Evolutionary conservation across 2,329 filamentous ascomycete genomes (phyloP).

Genomic region (Thielaviopsis cerberus): DNA sequence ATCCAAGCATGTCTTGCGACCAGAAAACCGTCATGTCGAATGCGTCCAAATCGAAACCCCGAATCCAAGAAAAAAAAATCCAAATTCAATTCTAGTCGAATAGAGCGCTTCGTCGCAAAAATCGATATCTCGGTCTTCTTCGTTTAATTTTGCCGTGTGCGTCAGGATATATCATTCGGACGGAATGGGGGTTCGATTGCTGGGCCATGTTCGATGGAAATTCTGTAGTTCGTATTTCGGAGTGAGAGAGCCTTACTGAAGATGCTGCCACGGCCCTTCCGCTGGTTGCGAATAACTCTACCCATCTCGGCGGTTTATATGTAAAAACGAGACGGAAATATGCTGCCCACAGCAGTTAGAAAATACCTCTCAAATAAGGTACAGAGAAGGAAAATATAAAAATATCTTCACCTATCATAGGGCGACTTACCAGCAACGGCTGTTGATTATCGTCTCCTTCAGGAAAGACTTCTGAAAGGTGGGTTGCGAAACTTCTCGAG

Average conservation of each 20-base stretch:
- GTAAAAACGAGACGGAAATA: constrained; percentile 12
- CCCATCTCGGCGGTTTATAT: constrained; percentile 24
- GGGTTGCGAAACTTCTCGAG: constrained; percentile 12
- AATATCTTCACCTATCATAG: constrained; percentile 5
- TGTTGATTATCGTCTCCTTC: constrained; percentile 12
- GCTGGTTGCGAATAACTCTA: constrained; percentile 48
- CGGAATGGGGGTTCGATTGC: constrained; percentile 4
- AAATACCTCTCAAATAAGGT: constrained; percentile 1
- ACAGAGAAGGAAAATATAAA: not conserved
- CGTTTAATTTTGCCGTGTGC: constrained; percentile 13
- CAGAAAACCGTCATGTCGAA: not conserved
- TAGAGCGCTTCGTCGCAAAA: not conserved
- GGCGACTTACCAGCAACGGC: constrained; percentile 11
- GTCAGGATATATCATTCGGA: not conserved
- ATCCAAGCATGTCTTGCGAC: constrained; percentile 1
- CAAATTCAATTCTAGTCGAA: not conserved
- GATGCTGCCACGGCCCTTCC: constrained; percentile 40
- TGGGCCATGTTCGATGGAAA: constrained; percentile 12
- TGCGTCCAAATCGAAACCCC: not conserved
- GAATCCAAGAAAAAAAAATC: not conserved
- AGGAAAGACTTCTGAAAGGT: constrained; percentile 12
- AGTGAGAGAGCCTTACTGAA: constrained; percentile 28
- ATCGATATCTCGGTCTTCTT: not conserved
- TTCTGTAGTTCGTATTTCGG: constrained; percentile 18
- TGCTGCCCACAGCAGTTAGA: constrained; percentile 13